phyloP scores from a whole-genome alignment of 208 protist species.

The Eutreptiella sp. region DNA sequence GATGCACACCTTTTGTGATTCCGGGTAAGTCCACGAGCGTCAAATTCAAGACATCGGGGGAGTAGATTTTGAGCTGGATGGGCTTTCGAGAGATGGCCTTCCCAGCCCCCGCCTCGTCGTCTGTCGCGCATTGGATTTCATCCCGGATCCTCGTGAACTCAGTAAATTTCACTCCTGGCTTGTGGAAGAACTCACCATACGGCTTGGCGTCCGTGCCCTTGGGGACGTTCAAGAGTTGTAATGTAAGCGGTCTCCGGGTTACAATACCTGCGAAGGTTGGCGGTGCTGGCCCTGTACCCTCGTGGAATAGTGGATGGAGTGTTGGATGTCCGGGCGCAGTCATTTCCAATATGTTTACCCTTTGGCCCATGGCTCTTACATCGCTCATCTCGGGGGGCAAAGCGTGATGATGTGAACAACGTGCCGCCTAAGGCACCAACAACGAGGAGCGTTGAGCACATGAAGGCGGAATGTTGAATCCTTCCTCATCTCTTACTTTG shows the following conservation, averaged over 20 bases:
- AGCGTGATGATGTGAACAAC: too few species aligned
- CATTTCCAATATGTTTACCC: too few species aligned
- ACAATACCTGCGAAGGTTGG: too few species aligned
- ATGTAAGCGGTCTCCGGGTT: constrained; percentile 95
- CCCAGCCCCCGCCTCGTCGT: constrained; percentile 83
- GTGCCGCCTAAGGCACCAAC: too few species aligned
- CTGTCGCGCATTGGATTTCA: constrained; percentile 93
- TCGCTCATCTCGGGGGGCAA: too few species aligned
- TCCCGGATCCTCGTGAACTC: constrained; percentile 91
- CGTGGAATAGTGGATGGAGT: too few species aligned
- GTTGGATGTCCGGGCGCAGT: too few species aligned
- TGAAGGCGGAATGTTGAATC: too few species aligned
- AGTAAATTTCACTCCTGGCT: constrained; percentile 78
- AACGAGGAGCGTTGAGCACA: too few species aligned
- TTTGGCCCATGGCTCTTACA: too few species aligned
- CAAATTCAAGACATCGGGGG: constrained; percentile 89
- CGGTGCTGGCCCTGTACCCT: too few species aligned
- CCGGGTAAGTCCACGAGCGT: constrained; percentile 99
- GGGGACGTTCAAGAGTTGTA: constrained; percentile 90
- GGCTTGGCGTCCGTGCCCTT: constrained; percentile 45
- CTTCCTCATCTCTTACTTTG: too few species aligned
- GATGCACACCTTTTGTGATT: constrained; percentile 97
- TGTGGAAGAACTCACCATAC: constrained; percentile 78
- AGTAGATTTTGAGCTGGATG: constrained; percentile 95
- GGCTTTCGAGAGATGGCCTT: constrained; percentile 89